Percentiles rank a stretch among this genome's conserved stretches.
Conservation (phyloP, 2,329 filamentous ascomycete genomes). For the Aspergillus udagawae region DNA sequence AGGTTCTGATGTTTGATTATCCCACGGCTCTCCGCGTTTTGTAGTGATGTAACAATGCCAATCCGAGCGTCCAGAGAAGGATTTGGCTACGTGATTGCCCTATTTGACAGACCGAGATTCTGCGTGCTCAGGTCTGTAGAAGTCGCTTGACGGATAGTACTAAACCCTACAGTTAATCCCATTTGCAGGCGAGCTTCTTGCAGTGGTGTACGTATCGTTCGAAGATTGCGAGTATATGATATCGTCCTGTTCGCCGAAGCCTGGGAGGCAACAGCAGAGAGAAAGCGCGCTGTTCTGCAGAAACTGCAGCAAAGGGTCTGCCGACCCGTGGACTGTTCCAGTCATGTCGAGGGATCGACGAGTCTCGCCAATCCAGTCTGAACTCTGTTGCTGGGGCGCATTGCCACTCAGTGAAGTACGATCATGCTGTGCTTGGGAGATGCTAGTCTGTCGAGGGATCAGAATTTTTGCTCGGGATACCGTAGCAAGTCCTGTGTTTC, state of each 20-base stretch:
- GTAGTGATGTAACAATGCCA: background rate
- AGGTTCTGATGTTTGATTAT: background rate
- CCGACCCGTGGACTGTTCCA: background rate
- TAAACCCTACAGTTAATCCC: background rate
- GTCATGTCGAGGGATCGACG: slow-evolving; percentile 5
- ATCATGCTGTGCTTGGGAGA: background rate
- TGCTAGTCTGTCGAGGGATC: background rate
- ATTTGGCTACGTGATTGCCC: background rate
- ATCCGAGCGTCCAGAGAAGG: too few species aligned
- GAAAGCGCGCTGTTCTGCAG: slow-evolving; percentile 1
- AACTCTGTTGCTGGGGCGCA: background rate
- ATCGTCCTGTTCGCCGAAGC: background rate
- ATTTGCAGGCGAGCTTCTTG: slow-evolving; percentile 3
- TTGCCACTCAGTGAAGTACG: background rate
- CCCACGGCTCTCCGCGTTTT: background rate
- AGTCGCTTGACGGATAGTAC: background rate
- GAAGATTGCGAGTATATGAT: slow-evolving; percentile 7
- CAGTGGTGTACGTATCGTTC: slow-evolving; percentile 14
- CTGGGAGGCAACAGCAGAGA: slow-evolving; percentile 6
- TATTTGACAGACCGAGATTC: background rate
- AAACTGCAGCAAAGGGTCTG: slow-evolving; percentile 2
- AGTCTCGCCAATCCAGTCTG: background rate
- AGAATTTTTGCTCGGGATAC: background rate
- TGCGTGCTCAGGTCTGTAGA: background rate
- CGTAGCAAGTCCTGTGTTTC: background rate